Evolutionary conservation across 345 rosid genomes (phyloP), one percentile per base, ranked within the genome.

Genomic region (Acer yangbiense): DNA sequence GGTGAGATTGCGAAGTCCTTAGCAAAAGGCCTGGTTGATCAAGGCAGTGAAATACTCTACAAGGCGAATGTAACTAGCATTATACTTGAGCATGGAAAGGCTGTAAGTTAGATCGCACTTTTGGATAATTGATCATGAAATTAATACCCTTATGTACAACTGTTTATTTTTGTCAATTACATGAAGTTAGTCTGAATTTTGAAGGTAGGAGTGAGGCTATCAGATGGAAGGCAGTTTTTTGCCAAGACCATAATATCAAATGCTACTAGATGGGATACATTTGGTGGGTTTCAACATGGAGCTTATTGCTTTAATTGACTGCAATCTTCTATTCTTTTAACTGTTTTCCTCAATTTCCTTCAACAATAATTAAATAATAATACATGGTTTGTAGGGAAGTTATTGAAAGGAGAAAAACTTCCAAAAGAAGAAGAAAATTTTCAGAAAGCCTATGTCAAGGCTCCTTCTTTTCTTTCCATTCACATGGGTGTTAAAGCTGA

Each of bases 231-330:
- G 83, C 83, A 91, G 63, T 82, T 90, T 85, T 92, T 81, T 13
- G 92, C 94, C 60, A 88, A 86, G 80, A 93, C 97, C 16, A 78
- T 92, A 80, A 88, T 95, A 74, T 95, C 99, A 76, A 95, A 93
- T 85, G 98, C 98, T 76, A 93, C 99, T 50, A 92, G 98, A 90
- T 95, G 99, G 99, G 98, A 92, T 81, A 96, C 99, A 29, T 96
- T 96, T 82, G 97, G 99, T 96, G 82, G 85, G 98, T 82, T 44
- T 68, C 75, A 1, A 65, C 61, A 66, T 29, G 25, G 54, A 63
- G 61, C 21, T 69, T 27, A 62, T 73, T 67, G 63, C 71, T 70
- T 43, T 29, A 18, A 29, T 66, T 41, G 39, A 21, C 6, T 2
- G 29, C 16, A 65, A 20, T n/a, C 58, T 48, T 64, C 27, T 10